Conservation (phyloP, 345 rosid species). For the Moricandia moricandioides region DNA sequence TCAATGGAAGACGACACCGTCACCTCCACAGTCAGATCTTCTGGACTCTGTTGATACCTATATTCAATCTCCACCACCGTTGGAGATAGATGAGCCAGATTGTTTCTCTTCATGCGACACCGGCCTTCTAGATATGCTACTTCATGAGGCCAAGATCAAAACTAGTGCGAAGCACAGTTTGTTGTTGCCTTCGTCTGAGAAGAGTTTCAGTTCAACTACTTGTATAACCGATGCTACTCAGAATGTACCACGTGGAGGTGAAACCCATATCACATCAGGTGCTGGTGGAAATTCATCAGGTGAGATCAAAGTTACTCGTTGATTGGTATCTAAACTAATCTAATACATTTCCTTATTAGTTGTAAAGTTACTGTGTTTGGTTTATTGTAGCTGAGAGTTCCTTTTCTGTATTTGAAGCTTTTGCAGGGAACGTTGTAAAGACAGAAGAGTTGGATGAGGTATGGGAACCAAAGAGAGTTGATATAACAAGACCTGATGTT, state of each 20-base stretch:
- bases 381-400: background rate
- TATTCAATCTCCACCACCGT: conserved; percentile 77
- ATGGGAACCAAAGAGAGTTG: conserved; percentile 34
- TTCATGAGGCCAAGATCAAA: conserved; percentile 73
- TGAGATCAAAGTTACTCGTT: conserved; percentile 39
- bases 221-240: background rate
- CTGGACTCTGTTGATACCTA: conserved; percentile 72
- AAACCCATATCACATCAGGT: conserved; percentile 54
- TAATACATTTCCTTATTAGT: too few species aligned
- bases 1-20: conserved; percentile 65
- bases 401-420: conserved; percentile 7
- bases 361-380: conserved; percentile 3
- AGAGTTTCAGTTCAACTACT: conserved; percentile 54
- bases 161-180: conserved; percentile 67
- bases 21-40: conserved; percentile 54
- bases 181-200: conserved; percentile 49
- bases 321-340: background rate
- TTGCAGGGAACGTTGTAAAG: conserved; percentile 26
- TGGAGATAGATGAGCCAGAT: conserved; percentile 48
- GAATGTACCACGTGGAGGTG: background rate
- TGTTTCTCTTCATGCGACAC: conserved; percentile 70
- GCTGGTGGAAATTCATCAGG: conserved; percentile 65
- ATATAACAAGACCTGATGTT: conserved; percentile 53
- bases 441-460: conserved; percentile 25
- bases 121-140: conserved; percentile 89